Evolutionary conservation across 2,329 filamentous ascomycete genomes (phyloP).

Genomic region (Alternaria atra): DNA sequence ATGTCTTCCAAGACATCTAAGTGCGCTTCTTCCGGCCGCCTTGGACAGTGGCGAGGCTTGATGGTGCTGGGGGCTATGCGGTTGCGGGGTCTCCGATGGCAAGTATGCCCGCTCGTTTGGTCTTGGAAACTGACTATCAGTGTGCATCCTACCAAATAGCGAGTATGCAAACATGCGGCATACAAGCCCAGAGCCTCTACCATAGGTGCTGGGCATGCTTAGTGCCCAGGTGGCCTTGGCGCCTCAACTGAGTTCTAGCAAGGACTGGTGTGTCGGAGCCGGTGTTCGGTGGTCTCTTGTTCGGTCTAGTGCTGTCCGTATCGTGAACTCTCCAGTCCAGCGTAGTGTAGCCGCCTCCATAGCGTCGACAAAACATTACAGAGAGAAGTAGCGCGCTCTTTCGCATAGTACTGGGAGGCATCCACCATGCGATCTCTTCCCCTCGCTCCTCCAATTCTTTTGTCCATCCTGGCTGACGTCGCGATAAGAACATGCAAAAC

Average conservation of each 20-base stretch:
- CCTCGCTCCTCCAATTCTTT: background rate
- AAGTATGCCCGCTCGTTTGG: constrained; percentile 10
- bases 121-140: constrained; percentile 13
- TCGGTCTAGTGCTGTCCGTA: constrained; percentile 8
- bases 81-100: constrained; percentile 23
- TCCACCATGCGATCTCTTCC: background rate
- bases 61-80: constrained; percentile 9
- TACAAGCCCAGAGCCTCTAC: constrained; percentile 16
- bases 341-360: constrained; percentile 7
- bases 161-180: constrained; percentile 20
- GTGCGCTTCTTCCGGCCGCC: constrained; percentile 33
- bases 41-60: constrained; percentile 28
- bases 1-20: constrained; percentile 34
- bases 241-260: constrained; percentile 3
- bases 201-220: constrained; percentile 25
- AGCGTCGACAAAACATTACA: background rate
- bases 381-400: background rate
- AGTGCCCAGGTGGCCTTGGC: constrained; percentile 7
- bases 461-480: constrained; percentile 5
- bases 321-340: background rate
- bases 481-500: background rate
- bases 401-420: background rate
- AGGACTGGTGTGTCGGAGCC: constrained; percentile 5
- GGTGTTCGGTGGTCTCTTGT: constrained; percentile 10
- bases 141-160: background rate